phyloP scores from a whole-genome alignment of 2,329 filamentous ascomycete species.

The Cordyceps fumosorosea region DNA sequence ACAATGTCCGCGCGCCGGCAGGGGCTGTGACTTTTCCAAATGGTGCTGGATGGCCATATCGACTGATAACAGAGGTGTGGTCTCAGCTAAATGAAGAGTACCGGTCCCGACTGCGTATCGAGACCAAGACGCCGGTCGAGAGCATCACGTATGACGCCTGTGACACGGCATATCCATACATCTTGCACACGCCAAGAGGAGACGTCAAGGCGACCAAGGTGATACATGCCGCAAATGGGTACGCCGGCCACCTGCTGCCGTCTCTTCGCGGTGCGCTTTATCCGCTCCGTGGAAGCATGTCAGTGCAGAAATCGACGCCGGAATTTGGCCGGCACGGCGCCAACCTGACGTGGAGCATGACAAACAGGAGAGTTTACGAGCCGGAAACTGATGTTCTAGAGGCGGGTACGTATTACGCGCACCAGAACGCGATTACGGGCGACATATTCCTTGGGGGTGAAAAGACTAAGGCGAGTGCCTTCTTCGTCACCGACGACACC shows the following conservation, averaged over 20 bases:
- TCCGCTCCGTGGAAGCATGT: slow-evolving; percentile 36
- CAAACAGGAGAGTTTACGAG: slow-evolving; percentile 36
- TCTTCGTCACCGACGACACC: slow-evolving; percentile 37
- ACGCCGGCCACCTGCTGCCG: slow-evolving; percentile 35
- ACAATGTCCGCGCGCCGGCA: slow-evolving; percentile 19
- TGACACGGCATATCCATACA: slow-evolving; percentile 19
- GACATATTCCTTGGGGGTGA: slow-evolving; percentile 46
- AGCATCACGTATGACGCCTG: slow-evolving; percentile 12
- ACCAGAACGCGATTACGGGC: slow-evolving; percentile 16
- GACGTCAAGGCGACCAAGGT: slow-evolving; percentile 27
- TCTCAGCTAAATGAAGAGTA: slow-evolving; percentile 23
- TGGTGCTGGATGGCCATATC: slow-evolving; percentile 34
- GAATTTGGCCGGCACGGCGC: slow-evolving; percentile 8
- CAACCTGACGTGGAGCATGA: slow-evolving; percentile 27
- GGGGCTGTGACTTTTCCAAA: slow-evolving; percentile 18
- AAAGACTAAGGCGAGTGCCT: slow-evolving; percentile 26
- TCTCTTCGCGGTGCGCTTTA: slow-evolving; percentile 29
- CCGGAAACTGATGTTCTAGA: slow-evolving; percentile 37
- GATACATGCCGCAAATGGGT: slow-evolving; percentile 37
- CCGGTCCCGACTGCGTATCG: slow-evolving; percentile 22
- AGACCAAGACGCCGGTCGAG: slow-evolving; percentile 25
- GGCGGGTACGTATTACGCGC: slow-evolving; percentile 3
- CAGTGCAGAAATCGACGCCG: slow-evolving; percentile 28
- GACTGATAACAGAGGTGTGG: slow-evolving; percentile 30
- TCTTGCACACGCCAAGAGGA: slow-evolving; percentile 30